Evolutionary conservation across 495 filamentous ascomycete genomes (phyloP).

Genomic region (Aspergillus homomorphus): DNA sequence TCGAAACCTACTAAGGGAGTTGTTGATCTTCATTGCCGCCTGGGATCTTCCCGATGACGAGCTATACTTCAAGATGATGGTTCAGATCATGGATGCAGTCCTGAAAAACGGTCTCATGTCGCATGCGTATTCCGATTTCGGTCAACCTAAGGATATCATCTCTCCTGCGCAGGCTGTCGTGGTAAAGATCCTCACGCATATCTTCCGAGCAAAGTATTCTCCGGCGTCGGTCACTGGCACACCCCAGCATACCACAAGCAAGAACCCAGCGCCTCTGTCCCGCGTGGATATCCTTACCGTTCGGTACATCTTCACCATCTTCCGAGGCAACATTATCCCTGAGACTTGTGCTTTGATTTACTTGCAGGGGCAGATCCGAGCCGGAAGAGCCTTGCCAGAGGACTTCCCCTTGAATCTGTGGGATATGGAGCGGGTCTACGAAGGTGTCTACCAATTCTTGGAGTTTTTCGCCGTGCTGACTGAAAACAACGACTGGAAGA

Average conservation of each 20-base stretch:
- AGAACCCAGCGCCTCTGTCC: constrained; percentile 34
- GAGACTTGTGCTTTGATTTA: constrained; percentile 91
- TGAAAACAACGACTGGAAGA: constrained; percentile 65
- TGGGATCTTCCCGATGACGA: constrained; percentile 92
- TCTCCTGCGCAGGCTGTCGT: constrained; percentile 91
- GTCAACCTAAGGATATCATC: constrained; percentile 91
- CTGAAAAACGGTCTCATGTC: constrained; percentile 84
- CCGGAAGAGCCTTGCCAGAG: constrained; percentile 59
- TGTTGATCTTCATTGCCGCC: constrained; percentile 92
- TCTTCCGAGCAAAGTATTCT: constrained; percentile 71
- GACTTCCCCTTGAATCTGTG: constrained; percentile 93
- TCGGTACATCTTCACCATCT: constrained; percentile 88
- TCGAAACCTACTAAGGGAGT: constrained; percentile 79
- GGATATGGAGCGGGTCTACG: constrained; percentile 91
- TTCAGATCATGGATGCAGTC: constrained; percentile 90
- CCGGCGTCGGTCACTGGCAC: constrained; percentile 48
- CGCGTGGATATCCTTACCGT: constrained; percentile 67
- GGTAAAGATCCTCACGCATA: constrained; percentile 81
- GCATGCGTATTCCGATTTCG: constrained; percentile 83
- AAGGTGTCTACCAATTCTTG: constrained; percentile 88
- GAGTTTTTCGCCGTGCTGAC: constrained; percentile 92
- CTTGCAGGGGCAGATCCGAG: constrained; percentile 83
- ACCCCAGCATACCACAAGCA: constrained; percentile 33
- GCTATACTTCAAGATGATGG: constrained; percentile 91
- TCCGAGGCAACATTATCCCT: constrained; percentile 85